Percentiles rank a stretch among this genome's conserved stretches.
phyloP scores from a whole-genome alignment of 2,329 filamentous ascomycete genomes.

The Ambrosiella beaveri region DNA sequence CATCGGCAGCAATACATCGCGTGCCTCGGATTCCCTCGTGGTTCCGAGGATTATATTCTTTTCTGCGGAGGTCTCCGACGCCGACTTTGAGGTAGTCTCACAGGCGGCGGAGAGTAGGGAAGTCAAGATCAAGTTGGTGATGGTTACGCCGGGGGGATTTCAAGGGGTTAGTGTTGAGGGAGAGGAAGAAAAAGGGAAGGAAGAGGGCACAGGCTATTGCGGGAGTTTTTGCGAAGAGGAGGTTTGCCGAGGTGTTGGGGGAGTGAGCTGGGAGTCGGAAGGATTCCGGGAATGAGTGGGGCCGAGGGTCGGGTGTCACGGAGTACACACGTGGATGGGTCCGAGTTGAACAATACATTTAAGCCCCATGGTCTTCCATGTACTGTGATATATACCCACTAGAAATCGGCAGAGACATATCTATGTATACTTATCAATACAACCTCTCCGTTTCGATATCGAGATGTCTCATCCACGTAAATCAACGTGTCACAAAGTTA shows the following conservation, averaged over 20 bases:
- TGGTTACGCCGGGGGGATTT: neutral
- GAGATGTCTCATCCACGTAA: no score
- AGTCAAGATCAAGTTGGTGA: constrained; percentile 4
- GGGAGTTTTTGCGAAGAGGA: constrained; percentile 11
- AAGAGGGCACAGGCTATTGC: constrained; percentile 7
- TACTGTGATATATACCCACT: no score
- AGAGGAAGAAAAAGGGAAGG: neutral
- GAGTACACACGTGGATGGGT: no score
- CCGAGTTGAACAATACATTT: no score
- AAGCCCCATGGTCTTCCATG: no score
- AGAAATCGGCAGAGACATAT: no score
- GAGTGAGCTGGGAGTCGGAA: neutral
- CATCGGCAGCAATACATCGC: constrained; percentile 10
- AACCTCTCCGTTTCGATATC: no score
- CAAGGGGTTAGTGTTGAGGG: neutral
- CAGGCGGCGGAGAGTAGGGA: neutral
- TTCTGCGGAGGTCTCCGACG: neutral
- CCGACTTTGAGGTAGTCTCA: constrained; percentile 2
- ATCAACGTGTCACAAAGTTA: no score
- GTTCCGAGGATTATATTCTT: constrained; percentile 6
- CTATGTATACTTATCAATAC: no score
- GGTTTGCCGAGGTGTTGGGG: constrained; percentile 3
- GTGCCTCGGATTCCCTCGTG: neutral
- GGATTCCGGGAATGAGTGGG: neutral
- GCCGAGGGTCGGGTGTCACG: no score